These are phyloP conservation scores for Lolium multiflorum DNA, from an alignment of 176 grass and related monocot species.

Conservation along the genomic window DNA sequence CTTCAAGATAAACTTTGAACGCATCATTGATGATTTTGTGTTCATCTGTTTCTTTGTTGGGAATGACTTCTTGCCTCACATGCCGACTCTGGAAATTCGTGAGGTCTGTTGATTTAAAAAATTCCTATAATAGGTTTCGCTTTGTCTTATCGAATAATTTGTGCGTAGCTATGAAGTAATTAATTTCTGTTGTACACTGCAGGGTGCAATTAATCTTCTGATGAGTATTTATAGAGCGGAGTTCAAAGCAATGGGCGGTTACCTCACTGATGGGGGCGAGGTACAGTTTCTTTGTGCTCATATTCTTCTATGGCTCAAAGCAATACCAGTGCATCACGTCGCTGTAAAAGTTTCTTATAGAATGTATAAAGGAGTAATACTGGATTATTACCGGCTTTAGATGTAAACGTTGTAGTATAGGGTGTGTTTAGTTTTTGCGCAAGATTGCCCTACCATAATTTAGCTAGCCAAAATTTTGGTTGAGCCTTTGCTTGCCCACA, in stretches of 20 bases:
- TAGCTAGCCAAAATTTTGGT: no score
- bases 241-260: conserved; percentile 88
- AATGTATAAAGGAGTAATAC: conserved; percentile 16
- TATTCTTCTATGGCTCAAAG: conserved; percentile 25
- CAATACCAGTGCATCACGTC: conserved; percentile 11
- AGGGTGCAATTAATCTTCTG: conserved; percentile 95
- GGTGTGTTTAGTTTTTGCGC: no score
- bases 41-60: conserved; percentile 99
- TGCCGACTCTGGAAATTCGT: conserved; percentile 97
- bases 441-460: no score
- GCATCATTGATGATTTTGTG: conserved; percentile 95
- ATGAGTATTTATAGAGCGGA: conserved; percentile 92
- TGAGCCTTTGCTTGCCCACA: no score
- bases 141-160: conserved; percentile 18
- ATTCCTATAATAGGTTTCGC: background rate
- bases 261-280: conserved; percentile 91
- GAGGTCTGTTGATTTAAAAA: conserved; percentile 69
- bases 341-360: background rate
- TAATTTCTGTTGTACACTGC: conserved; percentile 46
- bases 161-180: background rate
- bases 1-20: conserved; percentile 94
- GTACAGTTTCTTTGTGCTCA: conserved; percentile 58
- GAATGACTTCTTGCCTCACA: conserved; percentile 98
- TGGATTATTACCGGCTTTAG: conserved; percentile 2
- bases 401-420: background rate